Percentiles rank a stretch among this genome's conserved stretches.
phyloP scores from a whole-genome alignment of 352 stramenopile species.

The Peronospora destructor region DNA sequence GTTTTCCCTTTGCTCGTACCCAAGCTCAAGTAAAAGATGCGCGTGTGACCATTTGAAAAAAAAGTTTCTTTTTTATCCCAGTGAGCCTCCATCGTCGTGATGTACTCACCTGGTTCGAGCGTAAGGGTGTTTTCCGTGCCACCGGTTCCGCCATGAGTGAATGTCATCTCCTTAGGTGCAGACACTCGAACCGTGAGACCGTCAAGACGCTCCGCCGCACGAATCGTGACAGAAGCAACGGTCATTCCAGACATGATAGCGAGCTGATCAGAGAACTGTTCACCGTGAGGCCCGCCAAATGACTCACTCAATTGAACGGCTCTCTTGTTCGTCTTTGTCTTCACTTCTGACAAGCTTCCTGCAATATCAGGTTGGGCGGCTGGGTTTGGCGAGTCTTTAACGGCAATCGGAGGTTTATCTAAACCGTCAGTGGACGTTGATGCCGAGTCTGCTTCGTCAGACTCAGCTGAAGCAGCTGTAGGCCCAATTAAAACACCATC shows the following conservation, averaged over 20 bases:
- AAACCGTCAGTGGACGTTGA: too few species aligned
- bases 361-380: neutral
- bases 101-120: constrained; percentile 7
- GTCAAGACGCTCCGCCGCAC: constrained; percentile 1
- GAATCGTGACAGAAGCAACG: constrained; percentile 6
- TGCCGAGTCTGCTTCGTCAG: neutral
- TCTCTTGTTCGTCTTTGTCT: neutral
- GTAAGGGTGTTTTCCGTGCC: constrained; percentile 3
- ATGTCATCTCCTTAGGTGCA: constrained; percentile 6
- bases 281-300: constrained; percentile 6
- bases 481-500: neutral
- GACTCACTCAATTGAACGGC: constrained; percentile 4
- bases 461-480: neutral
- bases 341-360: constrained; percentile 3
- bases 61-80: neutral
- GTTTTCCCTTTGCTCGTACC: neutral
- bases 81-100: constrained; percentile 2
- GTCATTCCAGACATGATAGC: constrained; percentile 5
- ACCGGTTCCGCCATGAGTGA: constrained; percentile 1
- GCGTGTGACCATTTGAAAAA: neutral
- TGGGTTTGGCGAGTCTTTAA: neutral
- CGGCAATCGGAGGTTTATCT: neutral
- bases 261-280: constrained; percentile 4
- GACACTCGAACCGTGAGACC: neutral
- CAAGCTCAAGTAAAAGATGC: constrained; percentile 4